Conservation (phyloP, 2,329 filamentous ascomycete species). For the Fusarium sp. region DNA sequence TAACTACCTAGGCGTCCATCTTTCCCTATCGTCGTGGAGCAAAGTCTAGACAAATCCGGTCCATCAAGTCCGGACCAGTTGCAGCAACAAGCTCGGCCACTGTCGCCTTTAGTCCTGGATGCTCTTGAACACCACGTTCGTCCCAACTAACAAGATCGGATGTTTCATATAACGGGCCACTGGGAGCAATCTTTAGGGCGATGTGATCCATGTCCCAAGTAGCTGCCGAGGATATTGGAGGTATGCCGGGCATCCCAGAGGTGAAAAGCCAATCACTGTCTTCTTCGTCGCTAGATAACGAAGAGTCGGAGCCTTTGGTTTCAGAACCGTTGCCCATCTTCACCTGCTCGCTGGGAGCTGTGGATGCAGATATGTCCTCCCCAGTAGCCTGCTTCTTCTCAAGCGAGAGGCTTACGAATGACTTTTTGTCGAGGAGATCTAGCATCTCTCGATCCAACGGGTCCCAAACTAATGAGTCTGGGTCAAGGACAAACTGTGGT, state of each 20-base stretch:
- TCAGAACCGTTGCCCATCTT: conserved; percentile 5
- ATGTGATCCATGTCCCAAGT: conserved; percentile 69
- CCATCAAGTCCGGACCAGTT: conserved; percentile 69
- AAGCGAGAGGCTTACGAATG: conserved; percentile 64
- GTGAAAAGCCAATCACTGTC: conserved; percentile 59
- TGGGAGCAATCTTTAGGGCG: conserved; percentile 60
- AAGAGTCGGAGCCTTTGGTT: conserved; percentile 1
- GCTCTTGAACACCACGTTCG: conserved; percentile 59
- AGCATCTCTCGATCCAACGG: conserved; percentile 64
- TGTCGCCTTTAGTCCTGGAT: conserved; percentile 66
- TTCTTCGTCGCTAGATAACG: conserved; percentile 36
- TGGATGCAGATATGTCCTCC: neutral
- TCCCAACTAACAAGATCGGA: conserved; percentile 71
- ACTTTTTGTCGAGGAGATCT: conserved; percentile 61
- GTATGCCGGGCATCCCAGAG: conserved; percentile 74
- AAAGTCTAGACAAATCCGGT: conserved; percentile 69
- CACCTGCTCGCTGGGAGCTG: neutral
- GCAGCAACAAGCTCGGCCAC: conserved; percentile 76
- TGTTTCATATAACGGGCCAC: conserved; percentile 54
- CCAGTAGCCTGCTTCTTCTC: conserved; percentile 43
- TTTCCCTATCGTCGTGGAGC: conserved; percentile 5
- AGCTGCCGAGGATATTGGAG: conserved; percentile 64
- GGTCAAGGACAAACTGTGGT: conserved; percentile 79
- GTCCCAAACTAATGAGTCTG: conserved; percentile 72
- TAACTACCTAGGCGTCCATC: neutral